Evolutionary conservation across 2,329 filamentous ascomycete species (phyloP).

Genomic region (Fusarium albidum): DNA sequence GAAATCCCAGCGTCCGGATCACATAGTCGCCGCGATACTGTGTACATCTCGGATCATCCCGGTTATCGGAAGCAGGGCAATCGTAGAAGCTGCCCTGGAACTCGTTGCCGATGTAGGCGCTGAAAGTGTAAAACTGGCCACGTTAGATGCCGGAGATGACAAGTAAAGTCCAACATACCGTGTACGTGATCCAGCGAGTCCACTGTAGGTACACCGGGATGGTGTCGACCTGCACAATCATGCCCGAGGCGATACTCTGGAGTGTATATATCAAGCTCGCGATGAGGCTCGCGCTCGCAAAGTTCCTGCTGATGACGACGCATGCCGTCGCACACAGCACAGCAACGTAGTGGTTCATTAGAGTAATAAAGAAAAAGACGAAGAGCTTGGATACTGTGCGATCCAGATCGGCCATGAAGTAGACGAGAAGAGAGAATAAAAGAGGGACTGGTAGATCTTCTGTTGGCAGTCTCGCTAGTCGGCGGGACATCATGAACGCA

Average conservation of each 20-base stretch:
- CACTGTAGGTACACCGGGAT: slow-evolving; percentile 78
- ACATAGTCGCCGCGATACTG: slow-evolving; percentile 74
- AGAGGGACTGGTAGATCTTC: slow-evolving; percentile 77
- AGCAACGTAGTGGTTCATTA: slow-evolving; percentile 76
- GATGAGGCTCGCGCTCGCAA: slow-evolving; percentile 73
- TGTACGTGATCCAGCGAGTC: slow-evolving; percentile 72
- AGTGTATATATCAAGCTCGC: slow-evolving; percentile 76
- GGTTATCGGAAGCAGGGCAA: slow-evolving; percentile 69
- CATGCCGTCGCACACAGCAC: slow-evolving; percentile 75
- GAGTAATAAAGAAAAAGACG: slow-evolving; percentile 70
- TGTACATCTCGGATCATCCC: slow-evolving; percentile 67
- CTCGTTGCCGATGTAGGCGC: slow-evolving; percentile 74
- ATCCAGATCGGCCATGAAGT: slow-evolving; percentile 79
- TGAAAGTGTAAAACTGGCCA: slow-evolving; percentile 73
- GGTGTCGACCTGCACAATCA: slow-evolving; percentile 75
- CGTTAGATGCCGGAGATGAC: neutral
- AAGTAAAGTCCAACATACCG: slow-evolving; percentile 47
- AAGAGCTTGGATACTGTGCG: slow-evolving; percentile 69
- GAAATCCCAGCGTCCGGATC: slow-evolving; percentile 72
- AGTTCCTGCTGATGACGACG: slow-evolving; percentile 69
- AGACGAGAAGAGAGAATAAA: slow-evolving; percentile 73
- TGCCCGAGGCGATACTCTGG: slow-evolving; percentile 77
- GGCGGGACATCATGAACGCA: slow-evolving; percentile 73
- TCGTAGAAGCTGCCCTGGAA: slow-evolving; percentile 76
- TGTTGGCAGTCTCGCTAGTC: slow-evolving; percentile 71